Evolutionary conservation across 2,329 filamentous ascomycete genomes (phyloP).

Genomic region (Diaporthe sp.): DNA sequence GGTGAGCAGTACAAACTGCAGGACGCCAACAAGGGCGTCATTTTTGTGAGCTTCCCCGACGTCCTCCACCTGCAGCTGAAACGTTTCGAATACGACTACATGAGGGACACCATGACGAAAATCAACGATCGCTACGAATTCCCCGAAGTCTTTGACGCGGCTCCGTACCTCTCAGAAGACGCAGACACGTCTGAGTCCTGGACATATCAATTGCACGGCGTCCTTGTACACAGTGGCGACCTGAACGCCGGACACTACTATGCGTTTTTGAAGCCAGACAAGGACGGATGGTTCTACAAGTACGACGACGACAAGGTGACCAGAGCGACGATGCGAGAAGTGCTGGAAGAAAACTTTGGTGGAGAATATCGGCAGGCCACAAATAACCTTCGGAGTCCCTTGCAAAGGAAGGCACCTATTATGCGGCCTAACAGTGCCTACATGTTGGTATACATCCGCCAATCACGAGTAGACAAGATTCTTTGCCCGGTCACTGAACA

Average conservation of each 20-base stretch:
- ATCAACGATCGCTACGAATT: slow-evolving; percentile 95
- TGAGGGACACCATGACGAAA: slow-evolving; percentile 98
- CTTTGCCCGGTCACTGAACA: slow-evolving; percentile 81
- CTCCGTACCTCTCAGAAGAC: slow-evolving; percentile 87
- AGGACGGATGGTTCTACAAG: slow-evolving; percentile 95
- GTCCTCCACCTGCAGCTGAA: slow-evolving; percentile 96
- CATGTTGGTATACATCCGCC: slow-evolving; percentile 98
- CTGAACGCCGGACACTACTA: slow-evolving; percentile 99
- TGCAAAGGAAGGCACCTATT: slow-evolving; percentile 69
- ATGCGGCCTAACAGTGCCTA: slow-evolving; percentile 88
- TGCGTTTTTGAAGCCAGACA: slow-evolving; percentile 92
- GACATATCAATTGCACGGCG: slow-evolving; percentile 92
- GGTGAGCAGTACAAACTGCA: slow-evolving; percentile 91
- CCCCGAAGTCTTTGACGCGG: slow-evolving; percentile 84
- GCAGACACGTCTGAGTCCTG: slow-evolving; percentile 91
- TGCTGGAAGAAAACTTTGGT: slow-evolving; percentile 96
- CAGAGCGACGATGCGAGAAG: slow-evolving; percentile 90
- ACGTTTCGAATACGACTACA: slow-evolving; percentile 97
- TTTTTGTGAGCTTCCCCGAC: slow-evolving; percentile 94
- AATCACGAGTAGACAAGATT: slow-evolving; percentile 85
- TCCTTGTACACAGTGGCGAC: slow-evolving; percentile 96
- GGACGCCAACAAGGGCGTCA: slow-evolving; percentile 97
- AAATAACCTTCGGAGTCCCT: slow-evolving; percentile 58
- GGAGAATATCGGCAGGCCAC: slow-evolving; percentile 78
- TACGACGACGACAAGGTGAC: slow-evolving; percentile 98